Evolutionary conservation across 129 eudicot genomes (phyloP).

Genomic region (Kitagawia praeruptora): DNA sequence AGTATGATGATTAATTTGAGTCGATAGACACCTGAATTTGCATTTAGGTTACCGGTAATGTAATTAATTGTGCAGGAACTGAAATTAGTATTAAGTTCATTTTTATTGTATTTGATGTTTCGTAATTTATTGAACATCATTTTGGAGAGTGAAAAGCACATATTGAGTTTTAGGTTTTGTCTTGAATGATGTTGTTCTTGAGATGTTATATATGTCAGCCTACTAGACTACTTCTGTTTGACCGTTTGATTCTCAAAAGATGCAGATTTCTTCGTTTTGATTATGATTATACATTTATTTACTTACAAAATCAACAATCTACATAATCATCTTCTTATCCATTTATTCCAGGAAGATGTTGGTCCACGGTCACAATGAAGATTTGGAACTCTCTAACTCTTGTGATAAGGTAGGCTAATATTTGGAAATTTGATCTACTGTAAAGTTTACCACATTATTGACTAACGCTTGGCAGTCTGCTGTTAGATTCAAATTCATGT

Average conservation of each 20-base stretch:
- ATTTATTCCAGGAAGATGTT: slow-evolving; percentile 42
- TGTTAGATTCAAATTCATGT: neutral
- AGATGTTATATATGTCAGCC: neutral
- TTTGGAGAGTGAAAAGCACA: neutral
- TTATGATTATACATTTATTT: neutral
- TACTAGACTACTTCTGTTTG: neutral
- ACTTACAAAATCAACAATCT: neutral
- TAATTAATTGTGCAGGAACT: neutral
- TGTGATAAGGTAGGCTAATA: slow-evolving; percentile 30
- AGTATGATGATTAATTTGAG: neutral
- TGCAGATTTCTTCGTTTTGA: neutral
- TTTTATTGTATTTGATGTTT: neutral
- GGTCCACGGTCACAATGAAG: slow-evolving; percentile 28
- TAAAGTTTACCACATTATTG: neutral
- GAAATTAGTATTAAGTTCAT: neutral
- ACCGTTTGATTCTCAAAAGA: neutral
- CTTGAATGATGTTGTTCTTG: too few species aligned
- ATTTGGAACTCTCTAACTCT: slow-evolving; percentile 25
- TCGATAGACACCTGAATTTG: neutral
- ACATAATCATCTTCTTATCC: neutral
- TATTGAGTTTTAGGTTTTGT: neutral
- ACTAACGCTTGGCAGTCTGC: neutral
- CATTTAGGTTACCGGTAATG: neutral
- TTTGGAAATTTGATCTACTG: neutral
- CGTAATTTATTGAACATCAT: neutral